Base-by-base conservation (phyloP, 106 monocot genomes). In the Dendrobium catenatum region DNA sequence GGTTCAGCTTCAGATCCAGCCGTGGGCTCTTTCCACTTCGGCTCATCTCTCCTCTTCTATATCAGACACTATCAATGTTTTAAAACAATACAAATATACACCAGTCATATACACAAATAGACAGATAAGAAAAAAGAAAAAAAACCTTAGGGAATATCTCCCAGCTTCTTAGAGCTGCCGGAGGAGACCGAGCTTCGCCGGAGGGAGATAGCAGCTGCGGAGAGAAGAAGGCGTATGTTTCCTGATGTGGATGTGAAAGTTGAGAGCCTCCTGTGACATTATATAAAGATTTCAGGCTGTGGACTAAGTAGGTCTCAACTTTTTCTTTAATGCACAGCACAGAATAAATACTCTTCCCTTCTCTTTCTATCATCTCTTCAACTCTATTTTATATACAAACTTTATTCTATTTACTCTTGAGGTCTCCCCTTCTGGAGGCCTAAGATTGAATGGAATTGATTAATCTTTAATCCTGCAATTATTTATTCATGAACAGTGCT, bases 1-100 rank as follows among this genome's bases (percentile, higher is more conserved):
- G 76, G 85, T 91, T 90, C 83, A 92, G 82, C 83, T 86, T 88
- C 82, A 93, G 86, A 78, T 93, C 87, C 75, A 86, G 5, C 84
- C 81, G 91, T 0, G 89, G 66, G 82, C 80, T 79, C 87, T 87
- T 93, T 77, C 88, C 86, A 16, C 70, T 70, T 88, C 90, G 78
- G 83, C 96, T 96, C 96, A 93, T 94, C 76, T 41, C 79, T 37
- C 37, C 9, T 37, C 70, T 70, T 66, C 37, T 70, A 4, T n/a
- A 19, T 22, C 33, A 70, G 15, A 11, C 16, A 2, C 33, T 24
- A 37, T 37, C 37, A 37, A 33, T 31, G 22, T 66, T 26, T 26
- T 66, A 66, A 26, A n/a, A 9, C 64, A 66, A 66, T 66, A 26
- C 22, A 66, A 10, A 66, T 6, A 10, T 24, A 22, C 13, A 3